Percentiles rank a stretch among this genome's conserved stretches.
phyloP scores from a whole-genome alignment of 2,329 filamentous ascomycete species.

The Sporothrix luriei region DNA sequence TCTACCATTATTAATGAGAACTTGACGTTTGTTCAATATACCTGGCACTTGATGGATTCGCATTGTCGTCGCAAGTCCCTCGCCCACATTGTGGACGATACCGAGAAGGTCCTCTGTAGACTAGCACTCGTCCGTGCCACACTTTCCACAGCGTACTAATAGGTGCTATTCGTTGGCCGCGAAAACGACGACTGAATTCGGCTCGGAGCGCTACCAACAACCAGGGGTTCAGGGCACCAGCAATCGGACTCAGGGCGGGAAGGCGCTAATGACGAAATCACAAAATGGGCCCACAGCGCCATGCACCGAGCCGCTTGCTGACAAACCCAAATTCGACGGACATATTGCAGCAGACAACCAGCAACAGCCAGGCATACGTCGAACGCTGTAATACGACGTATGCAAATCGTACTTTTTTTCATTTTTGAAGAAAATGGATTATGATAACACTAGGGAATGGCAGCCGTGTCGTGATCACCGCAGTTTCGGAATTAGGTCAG shows the following conservation, averaged over 20 bases:
- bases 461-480: too few species aligned
- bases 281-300: background rate
- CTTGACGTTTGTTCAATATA: too few species aligned
- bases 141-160: too few species aligned
- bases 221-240: background rate
- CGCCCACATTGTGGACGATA: background rate
- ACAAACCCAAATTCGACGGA: background rate
- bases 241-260: background rate
- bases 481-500: too few species aligned
- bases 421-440: too few species aligned
- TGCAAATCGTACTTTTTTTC: too few species aligned
- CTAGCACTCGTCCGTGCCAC: conserved; percentile 1
- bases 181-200: background rate
- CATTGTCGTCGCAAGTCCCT: background rate
- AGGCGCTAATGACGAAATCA: conserved; percentile 4
- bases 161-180: background rate
- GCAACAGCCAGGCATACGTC: too few species aligned
- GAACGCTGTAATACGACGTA: too few species aligned
- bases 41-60: too few species aligned
- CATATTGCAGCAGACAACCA: too few species aligned
- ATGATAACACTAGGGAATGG: too few species aligned
- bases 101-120: background rate
- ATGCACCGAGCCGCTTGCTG: background rate
- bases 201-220: background rate
- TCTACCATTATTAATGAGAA: too few species aligned